Conservation (phyloP, 176 grass and related monocot genomes). For the Eleusine coracana region DNA sequence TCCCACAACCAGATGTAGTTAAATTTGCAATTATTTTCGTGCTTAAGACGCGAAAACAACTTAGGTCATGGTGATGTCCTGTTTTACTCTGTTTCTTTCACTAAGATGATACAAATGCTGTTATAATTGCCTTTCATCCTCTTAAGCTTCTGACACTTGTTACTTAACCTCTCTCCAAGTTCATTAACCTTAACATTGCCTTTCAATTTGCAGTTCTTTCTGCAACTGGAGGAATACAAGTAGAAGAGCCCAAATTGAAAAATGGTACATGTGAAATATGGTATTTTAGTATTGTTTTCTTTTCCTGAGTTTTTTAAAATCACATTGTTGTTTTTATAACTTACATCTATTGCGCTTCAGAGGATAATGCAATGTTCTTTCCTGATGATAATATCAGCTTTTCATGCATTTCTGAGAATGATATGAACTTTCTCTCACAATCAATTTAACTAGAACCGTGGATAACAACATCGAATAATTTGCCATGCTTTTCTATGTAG, state of each 20-base stretch:
- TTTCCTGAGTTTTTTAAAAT: neutral
- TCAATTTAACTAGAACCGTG: conserved; percentile 1
- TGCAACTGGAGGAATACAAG: conserved; percentile 88
- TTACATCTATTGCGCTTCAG: neutral
- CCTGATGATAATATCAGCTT: neutral
- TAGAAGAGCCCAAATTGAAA: conserved; percentile 57
- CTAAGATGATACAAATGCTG: neutral
- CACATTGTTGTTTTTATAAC: neutral
- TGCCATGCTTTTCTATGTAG: neutral
- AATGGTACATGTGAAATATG: conserved; percentile 68
- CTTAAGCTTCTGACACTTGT: conserved; percentile 8
- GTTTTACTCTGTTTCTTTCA: neutral
- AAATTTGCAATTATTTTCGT: neutral
- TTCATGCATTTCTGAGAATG: conserved; percentile 14
- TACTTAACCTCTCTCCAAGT: neutral
- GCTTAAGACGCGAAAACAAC: neutral
- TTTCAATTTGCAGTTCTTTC: conserved; percentile 80
- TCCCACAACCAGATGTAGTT: neutral
- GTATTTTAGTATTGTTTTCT: conserved; percentile 21
- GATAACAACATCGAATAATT: neutral
- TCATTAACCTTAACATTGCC: conserved; percentile 11
- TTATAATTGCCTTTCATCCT: neutral
- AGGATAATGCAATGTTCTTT: neutral
- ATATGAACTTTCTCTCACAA: neutral
- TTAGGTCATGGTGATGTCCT: neutral